phyloP scores from a whole-genome alignment of 129 eudicot species.

The Tagetes erecta region DNA sequence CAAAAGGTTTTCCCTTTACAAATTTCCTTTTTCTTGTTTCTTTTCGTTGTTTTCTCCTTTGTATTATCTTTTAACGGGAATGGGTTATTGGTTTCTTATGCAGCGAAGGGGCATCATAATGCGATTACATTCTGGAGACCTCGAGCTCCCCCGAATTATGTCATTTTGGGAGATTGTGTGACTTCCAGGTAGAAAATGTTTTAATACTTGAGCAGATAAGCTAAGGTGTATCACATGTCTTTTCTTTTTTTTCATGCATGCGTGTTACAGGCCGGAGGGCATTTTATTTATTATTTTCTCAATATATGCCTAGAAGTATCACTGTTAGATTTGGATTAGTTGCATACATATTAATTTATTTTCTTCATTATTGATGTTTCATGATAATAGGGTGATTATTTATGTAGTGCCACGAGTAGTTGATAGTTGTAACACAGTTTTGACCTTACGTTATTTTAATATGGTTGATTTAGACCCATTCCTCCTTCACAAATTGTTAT shows the following conservation, averaged over 20 bases:
- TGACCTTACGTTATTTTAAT: conserved; percentile 17
- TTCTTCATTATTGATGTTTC: neutral
- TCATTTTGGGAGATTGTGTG: conserved; percentile 90
- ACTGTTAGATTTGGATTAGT: conserved; percentile 12
- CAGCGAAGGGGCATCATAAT: conserved; percentile 61
- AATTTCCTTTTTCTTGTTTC: neutral
- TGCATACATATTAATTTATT: conserved; percentile 5
- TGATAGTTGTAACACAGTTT: conserved; percentile 14
- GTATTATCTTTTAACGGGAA: conserved; percentile 16
- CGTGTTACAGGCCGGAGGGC: conserved; percentile 15
- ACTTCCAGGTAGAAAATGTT: conserved; percentile 70
- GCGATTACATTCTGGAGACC: conserved; percentile 98
- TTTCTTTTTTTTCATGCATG: neutral
- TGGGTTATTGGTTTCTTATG: neutral
- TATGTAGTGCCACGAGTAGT: neutral
- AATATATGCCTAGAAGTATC: neutral
- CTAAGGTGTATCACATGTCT: neutral
- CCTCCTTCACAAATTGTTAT: conserved; percentile 93
- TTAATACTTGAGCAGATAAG: conserved; percentile 14
- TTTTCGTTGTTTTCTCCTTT: conserved; percentile 16
- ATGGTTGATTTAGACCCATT: conserved; percentile 65
- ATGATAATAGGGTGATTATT: conserved; percentile 1
- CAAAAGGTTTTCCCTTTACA: conserved; percentile 54
- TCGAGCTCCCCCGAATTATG: conserved; percentile 90
- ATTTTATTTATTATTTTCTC: conserved; percentile 10